phyloP scores from a whole-genome alignment of 345 rosid genomes.

The Populus ilicifolia region DNA sequence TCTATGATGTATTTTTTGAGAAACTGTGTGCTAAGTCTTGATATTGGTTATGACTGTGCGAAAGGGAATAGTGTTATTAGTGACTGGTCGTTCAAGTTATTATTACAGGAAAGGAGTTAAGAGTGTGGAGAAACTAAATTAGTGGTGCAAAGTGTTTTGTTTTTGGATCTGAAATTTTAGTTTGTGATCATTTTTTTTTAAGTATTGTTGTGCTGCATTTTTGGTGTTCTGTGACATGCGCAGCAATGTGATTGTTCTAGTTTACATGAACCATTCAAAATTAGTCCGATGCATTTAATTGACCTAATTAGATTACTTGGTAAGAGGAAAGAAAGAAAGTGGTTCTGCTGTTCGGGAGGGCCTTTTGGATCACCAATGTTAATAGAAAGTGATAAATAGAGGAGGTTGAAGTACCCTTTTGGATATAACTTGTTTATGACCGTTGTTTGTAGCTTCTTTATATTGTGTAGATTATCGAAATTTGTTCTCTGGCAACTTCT shows the following conservation, averaged over 20 bases:
- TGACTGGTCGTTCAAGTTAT: not conserved
- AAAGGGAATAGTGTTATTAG: not conserved
- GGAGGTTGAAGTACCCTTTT: not conserved
- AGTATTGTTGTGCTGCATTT: not conserved
- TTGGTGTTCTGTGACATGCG: not conserved
- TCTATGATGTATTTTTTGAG: not conserved
- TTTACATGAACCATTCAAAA: not conserved
- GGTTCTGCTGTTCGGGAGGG: not conserved
- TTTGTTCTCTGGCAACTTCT: not conserved
- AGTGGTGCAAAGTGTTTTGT: not conserved
- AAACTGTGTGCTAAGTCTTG: not conserved
- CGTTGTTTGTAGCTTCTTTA: not conserved
- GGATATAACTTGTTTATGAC: not conserved
- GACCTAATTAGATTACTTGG: not conserved
- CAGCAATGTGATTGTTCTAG: not conserved
- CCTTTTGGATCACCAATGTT: not conserved
- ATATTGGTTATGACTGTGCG: not conserved
- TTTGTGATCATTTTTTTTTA: not conserved
- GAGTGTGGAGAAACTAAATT: not conserved
- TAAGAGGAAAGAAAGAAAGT: not conserved
- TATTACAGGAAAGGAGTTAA: not conserved
- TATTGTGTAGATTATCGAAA: not conserved
- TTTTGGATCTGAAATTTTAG: not conserved
- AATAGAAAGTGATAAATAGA: not conserved
- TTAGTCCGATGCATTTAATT: not conserved